Base-by-base conservation (phyloP, 2,329 filamentous ascomycete species). In the Chaetothyriales sp. region DNA sequence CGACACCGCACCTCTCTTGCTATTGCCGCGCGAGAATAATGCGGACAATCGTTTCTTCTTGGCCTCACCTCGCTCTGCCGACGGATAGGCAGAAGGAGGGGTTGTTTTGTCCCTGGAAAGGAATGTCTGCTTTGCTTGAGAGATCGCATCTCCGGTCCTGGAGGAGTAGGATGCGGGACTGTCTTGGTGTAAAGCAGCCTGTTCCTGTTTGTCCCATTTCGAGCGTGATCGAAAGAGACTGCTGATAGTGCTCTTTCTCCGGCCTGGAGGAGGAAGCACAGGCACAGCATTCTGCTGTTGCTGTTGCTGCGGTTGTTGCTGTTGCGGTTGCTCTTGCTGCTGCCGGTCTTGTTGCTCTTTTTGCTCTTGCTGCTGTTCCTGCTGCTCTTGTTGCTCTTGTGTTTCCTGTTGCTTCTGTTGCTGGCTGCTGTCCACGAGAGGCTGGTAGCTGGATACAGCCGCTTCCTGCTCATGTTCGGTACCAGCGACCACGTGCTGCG, bases 31-130 rank as follows among this genome's bases (percentile, higher is more conserved):
- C 48, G 53, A 57, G 4, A 58, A 44, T 39, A 46, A 45, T 2
- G 53, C 56, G 3, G 56, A 58, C 25, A 57, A 58, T 15, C 56
- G 47, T 46, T 58, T 58, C 53, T 55, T 58, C 46, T 54, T 58
- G 10, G 18, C 49, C 39, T 57, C 54, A 22, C 44, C 5, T 19
- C n/a, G 47, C 19, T 53, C 46, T 20, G n/a, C 3, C 3, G 43
- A 10, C 19, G 43, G 12, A 19, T 12, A 10, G 43, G 43, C 19
- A 12, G 10, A 4, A 4, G 19, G 10, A 20, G 10, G 18, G 19
- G 8, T 19, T 19, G 22, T 3, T 43, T 5, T 15, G 43, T 45
- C 43, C 19, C n/a, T 20, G 22, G 43, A 45, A 10, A 45, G 18
- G 43, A 15, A 5, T 45, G n/a, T 45, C 10, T 45, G 18, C 18